These are phyloP conservation scores for Phalaenopsis hybrid DNA, from an alignment of 116 monocot genomes.

Conservation along the genomic window DNA sequence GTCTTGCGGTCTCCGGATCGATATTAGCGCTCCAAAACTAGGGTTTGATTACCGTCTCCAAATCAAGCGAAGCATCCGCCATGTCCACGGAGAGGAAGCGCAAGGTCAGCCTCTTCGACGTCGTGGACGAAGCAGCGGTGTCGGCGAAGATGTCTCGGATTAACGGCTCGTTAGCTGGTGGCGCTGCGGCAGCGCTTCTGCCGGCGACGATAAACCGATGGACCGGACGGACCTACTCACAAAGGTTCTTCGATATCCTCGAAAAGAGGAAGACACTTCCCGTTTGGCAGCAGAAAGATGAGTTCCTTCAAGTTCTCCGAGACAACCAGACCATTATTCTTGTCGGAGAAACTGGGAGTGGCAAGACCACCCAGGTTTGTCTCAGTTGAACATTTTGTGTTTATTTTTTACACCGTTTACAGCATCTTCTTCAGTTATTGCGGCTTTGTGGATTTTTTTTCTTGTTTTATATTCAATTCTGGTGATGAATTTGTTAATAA, in stretches of 20 bases:
- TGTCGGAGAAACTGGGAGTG: conserved; percentile 93
- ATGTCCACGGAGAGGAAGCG: conserved; percentile 87
- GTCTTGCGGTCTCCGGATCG: too few relatives aligned
- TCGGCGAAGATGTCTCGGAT: conserved; percentile 26
- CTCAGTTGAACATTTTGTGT: not conserved
- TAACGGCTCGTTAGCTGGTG: conserved; percentile 17
- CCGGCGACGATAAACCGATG: conserved; percentile 48
- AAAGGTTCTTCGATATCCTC: conserved; percentile 75
- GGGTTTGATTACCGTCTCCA: not conserved
- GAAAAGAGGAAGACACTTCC: conserved; percentile 84
- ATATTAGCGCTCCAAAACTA: not conserved
- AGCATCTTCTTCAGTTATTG: not conserved
- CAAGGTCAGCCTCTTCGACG: conserved; percentile 95
- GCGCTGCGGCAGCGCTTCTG: not conserved
- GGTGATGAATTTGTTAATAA: too few relatives aligned
- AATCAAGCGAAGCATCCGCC: not conserved
- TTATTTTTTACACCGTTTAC: not conserved
- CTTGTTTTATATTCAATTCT: too few relatives aligned
- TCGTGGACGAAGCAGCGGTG: conserved; percentile 39
- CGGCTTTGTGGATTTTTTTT: too few relatives aligned
- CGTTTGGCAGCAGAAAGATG: conserved; percentile 95
- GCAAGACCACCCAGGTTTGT: conserved; percentile 90
- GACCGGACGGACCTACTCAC: conserved; percentile 65
- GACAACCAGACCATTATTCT: conserved; percentile 70
- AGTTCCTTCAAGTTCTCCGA: conserved; percentile 59